These are phyloP conservation scores for Pyricularia pennisetigena DNA, from an alignment of 2,329 filamentous ascomycete species.

Conservation along the genomic window DNA sequence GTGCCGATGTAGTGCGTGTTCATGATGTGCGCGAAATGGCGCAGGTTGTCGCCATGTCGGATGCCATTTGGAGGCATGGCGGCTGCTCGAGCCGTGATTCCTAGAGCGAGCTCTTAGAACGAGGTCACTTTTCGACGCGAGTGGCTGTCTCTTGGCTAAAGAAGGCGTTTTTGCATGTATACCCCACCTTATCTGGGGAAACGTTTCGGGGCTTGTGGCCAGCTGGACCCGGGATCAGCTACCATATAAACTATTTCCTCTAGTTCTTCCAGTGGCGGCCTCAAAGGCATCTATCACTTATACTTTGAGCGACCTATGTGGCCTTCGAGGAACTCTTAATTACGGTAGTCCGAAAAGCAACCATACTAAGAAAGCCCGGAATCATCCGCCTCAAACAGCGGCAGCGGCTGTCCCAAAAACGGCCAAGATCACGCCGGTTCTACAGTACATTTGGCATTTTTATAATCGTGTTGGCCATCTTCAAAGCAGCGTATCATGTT, in stretches of 20 bases:
- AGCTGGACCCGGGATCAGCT: not conserved
- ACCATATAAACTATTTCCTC: not conserved
- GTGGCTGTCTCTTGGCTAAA: not conserved
- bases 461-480: not conserved
- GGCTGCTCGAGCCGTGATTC: not conserved
- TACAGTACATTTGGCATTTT: not conserved
- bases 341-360: not conserved
- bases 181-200: not conserved
- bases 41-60: slow-evolving; percentile 75
- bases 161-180: not conserved
- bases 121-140: not conserved
- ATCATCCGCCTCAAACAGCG: not conserved
- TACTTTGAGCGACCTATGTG: not conserved
- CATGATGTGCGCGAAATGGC: slow-evolving; percentile 86
- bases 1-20: slow-evolving; percentile 84
- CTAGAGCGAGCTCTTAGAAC: not conserved
- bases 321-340: not conserved
- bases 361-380: not conserved
- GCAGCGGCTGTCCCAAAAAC: not conserved
- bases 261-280: not conserved
- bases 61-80: slow-evolving; percentile 71
- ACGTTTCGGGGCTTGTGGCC: not conserved
- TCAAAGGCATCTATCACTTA: not conserved
- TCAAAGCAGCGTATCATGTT: not conserved
- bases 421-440: not conserved